Base-by-base conservation (phyloP, 2,329 filamentous ascomycete species). In the Ceratocystis alfenasii region DNA sequence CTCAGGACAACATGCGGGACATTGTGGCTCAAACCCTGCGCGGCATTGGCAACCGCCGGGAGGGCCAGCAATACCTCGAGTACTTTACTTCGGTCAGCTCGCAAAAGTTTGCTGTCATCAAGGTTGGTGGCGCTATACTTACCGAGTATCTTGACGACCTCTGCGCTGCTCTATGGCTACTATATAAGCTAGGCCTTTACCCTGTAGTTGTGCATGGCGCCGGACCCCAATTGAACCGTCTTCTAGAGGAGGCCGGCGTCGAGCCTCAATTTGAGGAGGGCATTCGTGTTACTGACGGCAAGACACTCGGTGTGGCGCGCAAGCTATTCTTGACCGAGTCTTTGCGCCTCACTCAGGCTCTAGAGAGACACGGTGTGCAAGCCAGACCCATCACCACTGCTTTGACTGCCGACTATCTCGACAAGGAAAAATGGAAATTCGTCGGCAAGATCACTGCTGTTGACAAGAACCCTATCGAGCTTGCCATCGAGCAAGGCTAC, bases 91-190 rank as follows among this genome's bases (percentile, higher is more conserved):
- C 92, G 44, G 92, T 96, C 69, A 94, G 91, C 57, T 95, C 91
- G 45, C 92, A 97, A 79, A 91, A 95, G 74, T 99, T 97, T 76
- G 93, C 92, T 70, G 93, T 99, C 62, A 95, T 99, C 77, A 99
- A 99, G 80, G 93, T 97, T 66, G 94, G 93, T 69, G 94, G 93
- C 69, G 94, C 93, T 69, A 96, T 97, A 72, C 83, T 99, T 72
- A 95, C 90, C 68, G 92, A 97, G 74, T 88, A 96, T 76, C 82
- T 97, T 66, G 89, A 96, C 75, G 91, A 92, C 72, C 84, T 99
- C 66, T 95, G 90, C 74, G 87, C 88, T 65, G 92, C 89, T 62
- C 81, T 97, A 67, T 88, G 90, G 33, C 95, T 97, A 77, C 84
- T 97, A 62, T 93, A 95, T 77, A 89, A 95, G 80, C 90, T 97